Conservation (phyloP, 148 eudicot genomes). For the Rhododendron kiyosumense region DNA sequence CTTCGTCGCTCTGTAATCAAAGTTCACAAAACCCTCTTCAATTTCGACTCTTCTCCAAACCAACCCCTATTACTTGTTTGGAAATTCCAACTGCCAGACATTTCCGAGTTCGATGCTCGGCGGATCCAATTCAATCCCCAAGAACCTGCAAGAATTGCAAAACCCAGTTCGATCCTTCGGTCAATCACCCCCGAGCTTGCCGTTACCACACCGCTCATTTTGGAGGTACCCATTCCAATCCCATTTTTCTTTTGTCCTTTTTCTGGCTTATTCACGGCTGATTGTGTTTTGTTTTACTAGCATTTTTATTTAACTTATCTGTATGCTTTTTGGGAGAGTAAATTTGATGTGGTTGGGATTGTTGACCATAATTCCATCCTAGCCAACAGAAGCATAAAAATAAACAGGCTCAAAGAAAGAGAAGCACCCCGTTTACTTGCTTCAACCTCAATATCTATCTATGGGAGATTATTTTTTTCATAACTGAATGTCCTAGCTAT, state of each 20-base stretch:
- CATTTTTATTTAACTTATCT: not conserved
- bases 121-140: slow-evolving; percentile 22
- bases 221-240: slow-evolving; percentile 46
- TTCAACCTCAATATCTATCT: not conserved
- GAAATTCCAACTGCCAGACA: slow-evolving; percentile 9
- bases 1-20: not conserved
- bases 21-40: slow-evolving; percentile 5
- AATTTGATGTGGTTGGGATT: not conserved
- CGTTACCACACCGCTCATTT: slow-evolving; percentile 85
- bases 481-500: not conserved
- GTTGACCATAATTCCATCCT: not conserved
- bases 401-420: not conserved
- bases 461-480: not conserved
- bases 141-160: slow-evolving; percentile 88
- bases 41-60: not conserved
- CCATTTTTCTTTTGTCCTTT: not conserved
- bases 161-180: slow-evolving; percentile 66
- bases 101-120: slow-evolving; percentile 35
- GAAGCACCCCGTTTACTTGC: not conserved
- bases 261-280: not conserved
- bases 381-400: too few relatives aligned
- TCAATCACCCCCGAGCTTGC: slow-evolving; percentile 81
- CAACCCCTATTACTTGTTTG: not conserved
- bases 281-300: not conserved
- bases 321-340: not conserved